Evolutionary conservation across 257 asterid species (phyloP).

Genomic region (Fraxinus americana): DNA sequence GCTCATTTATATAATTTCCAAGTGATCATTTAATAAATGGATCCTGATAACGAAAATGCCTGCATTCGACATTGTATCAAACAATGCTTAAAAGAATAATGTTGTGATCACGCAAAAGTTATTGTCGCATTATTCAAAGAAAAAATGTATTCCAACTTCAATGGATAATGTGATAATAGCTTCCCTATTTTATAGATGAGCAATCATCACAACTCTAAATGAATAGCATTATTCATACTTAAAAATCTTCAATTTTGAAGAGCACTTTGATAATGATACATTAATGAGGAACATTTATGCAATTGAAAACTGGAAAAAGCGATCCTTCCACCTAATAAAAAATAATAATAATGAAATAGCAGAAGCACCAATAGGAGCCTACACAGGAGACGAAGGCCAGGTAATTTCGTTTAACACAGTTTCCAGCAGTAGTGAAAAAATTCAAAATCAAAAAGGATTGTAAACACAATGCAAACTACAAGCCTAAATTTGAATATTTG

Average conservation of each 20-base stretch:
- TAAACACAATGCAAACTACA: slow-evolving; percentile 18
- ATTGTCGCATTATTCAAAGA: no score
- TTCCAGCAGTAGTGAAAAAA: slow-evolving; percentile 14
- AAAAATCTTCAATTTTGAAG: background rate
- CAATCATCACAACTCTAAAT: background rate
- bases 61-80: no score
- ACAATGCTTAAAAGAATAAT: background rate
- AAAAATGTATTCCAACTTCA: no score
- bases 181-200: no score
- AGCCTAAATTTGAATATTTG: slow-evolving; percentile 22
- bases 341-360: background rate
- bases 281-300: background rate
- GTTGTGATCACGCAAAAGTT: no score
- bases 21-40: no score
- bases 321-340: background rate
- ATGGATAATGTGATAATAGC: no score
- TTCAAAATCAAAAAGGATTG: slow-evolving; percentile 10
- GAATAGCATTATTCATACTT: background rate
- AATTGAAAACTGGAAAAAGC: background rate
- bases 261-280: no score
- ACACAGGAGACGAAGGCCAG: background rate
- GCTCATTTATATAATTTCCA: no score
- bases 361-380: background rate
- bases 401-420: background rate
- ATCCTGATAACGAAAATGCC: no score